These are phyloP conservation scores for Beauveria varroae DNA, from an alignment of 2,329 filamentous ascomycete genomes.

Conservation along the genomic window DNA sequence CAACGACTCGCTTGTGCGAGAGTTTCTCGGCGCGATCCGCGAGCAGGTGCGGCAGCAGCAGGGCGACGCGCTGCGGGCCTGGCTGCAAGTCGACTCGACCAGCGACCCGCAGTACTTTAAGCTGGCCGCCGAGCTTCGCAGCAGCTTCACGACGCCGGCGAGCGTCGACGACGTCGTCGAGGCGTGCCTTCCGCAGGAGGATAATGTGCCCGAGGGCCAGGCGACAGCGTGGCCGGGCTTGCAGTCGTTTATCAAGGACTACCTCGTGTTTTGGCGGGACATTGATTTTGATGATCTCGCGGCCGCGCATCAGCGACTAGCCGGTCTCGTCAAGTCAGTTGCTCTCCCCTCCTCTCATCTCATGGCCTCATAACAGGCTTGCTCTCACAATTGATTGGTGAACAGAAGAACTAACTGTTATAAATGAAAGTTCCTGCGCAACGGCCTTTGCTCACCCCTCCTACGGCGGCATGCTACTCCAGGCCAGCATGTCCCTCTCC, in stretches of 20 bases:
- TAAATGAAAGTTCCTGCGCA: conserved; percentile 59
- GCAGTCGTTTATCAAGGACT: conserved; percentile 71
- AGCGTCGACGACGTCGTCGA: conserved; percentile 58
- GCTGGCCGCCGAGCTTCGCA: conserved; percentile 60
- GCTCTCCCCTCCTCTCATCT: not conserved
- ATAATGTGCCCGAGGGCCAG: conserved; percentile 55
- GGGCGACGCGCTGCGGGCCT: conserved; percentile 58
- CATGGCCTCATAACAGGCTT: not conserved
- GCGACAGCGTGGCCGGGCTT: conserved; percentile 69
- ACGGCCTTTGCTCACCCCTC: conserved; percentile 73
- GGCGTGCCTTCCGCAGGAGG: conserved; percentile 54
- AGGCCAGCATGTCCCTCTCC: conserved; percentile 75
- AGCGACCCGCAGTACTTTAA: conserved; percentile 59
- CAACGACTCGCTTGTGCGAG: conserved; percentile 45
- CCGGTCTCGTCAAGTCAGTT: conserved; percentile 64
- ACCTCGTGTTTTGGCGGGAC: conserved; percentile 73
- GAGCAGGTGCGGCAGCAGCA: conserved; percentile 50
- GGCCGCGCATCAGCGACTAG: conserved; percentile 67
- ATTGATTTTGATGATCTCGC: conserved; percentile 69
- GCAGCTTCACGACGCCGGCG: conserved; percentile 40
- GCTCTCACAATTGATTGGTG: not conserved
- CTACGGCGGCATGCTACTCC: conserved; percentile 73
- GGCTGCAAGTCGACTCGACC: conserved; percentile 67
- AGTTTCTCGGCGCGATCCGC: conserved; percentile 61
- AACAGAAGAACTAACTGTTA: not conserved